Conservation (phyloP, 441 rosid genomes). For the Capsella rubella region DNA sequence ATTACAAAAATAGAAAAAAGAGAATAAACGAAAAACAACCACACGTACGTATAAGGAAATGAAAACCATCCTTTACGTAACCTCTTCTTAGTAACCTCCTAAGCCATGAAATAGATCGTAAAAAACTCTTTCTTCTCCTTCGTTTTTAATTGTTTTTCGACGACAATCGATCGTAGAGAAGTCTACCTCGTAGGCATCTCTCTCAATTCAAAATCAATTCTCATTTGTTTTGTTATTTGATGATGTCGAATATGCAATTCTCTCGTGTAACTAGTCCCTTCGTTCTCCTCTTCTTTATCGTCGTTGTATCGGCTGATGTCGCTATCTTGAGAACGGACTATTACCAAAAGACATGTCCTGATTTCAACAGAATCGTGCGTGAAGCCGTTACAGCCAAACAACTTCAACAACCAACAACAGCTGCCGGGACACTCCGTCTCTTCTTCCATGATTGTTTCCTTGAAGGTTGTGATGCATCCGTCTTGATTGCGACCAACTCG, state of each 20-base stretch:
- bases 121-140: slow-evolving; percentile 18
- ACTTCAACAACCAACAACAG: slow-evolving; percentile 53
- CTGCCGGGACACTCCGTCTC: slow-evolving; percentile 62
- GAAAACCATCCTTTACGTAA: slow-evolving; percentile 36
- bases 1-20: slow-evolving; percentile 40
- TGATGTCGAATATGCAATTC: slow-evolving; percentile 23
- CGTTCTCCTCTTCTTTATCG: slow-evolving; percentile 24
- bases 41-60: slow-evolving; percentile 34
- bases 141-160: slow-evolving; percentile 18
- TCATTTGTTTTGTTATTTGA: background rate
- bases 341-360: slow-evolving; percentile 60
- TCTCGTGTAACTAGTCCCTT: slow-evolving; percentile 24
- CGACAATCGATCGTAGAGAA: slow-evolving; percentile 29
- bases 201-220: background rate
- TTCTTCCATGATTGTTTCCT: slow-evolving; percentile 66
- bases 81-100: slow-evolving; percentile 39
- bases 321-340: slow-evolving; percentile 47
- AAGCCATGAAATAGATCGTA: slow-evolving; percentile 43
- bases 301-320: slow-evolving; percentile 32
- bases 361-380: slow-evolving; percentile 48
- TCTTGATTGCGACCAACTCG: slow-evolving; percentile 57
- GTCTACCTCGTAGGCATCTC: slow-evolving; percentile 46
- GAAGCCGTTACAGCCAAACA: slow-evolving; percentile 48
- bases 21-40: slow-evolving; percentile 33
- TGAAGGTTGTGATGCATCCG: slow-evolving; percentile 62